Conservation (phyloP, 768 basidiomycete genomes). For the Boletus edulis region DNA sequence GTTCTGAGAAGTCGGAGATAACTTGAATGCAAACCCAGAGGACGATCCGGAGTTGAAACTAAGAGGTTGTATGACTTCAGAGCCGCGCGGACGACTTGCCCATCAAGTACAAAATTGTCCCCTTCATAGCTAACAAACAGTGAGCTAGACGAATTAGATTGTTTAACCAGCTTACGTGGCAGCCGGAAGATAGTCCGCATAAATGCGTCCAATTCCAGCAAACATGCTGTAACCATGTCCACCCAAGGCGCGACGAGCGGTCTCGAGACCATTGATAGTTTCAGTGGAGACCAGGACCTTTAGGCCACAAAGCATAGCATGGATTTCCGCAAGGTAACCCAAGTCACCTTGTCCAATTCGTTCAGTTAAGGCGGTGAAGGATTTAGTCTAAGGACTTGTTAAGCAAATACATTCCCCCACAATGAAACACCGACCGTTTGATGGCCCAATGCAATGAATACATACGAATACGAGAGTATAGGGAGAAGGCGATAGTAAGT, state of each 20-base stretch:
- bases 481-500: conserved; percentile 72
- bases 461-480: conserved; percentile 64
- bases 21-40: conserved; percentile 17
- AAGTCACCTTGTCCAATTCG: conserved; percentile 56
- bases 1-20: conserved; percentile 55
- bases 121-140: conserved; percentile 57
- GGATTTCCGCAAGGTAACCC: conserved; percentile 66
- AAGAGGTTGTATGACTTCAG: conserved; percentile 58
- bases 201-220: conserved; percentile 61
- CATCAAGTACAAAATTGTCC: conserved; percentile 75
- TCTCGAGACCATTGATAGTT: conserved; percentile 59
- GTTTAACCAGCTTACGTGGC: conserved; percentile 47
- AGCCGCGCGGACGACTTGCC: conserved; percentile 71
- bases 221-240: conserved; percentile 76
- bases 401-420: background rate
- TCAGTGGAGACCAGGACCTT: conserved; percentile 57
- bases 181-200: conserved; percentile 63
- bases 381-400: conserved; percentile 36
- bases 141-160: background rate
- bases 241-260: conserved; percentile 67
- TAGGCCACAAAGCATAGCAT: conserved; percentile 66
- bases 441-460: conserved; percentile 62
- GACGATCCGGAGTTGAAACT: conserved; percentile 18
- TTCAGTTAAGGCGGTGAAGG: conserved; percentile 48
- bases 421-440: conserved; percentile 45